Conservation (phyloP, 129 eudicot genomes). For the Helianthus annuus region DNA sequence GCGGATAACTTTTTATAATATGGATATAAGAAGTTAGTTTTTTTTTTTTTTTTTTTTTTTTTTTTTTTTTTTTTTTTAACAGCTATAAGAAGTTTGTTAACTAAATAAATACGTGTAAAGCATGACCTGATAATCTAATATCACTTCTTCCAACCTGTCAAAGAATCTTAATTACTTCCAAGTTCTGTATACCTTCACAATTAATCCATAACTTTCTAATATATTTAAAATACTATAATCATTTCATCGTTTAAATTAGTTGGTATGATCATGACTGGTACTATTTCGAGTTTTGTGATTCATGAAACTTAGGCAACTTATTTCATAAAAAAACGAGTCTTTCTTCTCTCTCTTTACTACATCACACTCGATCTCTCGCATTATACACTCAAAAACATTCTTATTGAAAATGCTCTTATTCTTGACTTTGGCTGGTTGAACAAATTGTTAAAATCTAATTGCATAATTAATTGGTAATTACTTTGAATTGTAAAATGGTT, state of each 20-base stretch:
- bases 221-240: not conserved
- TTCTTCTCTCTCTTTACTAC: too few species aligned
- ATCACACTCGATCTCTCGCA: too few species aligned
- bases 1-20: not conserved
- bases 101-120: not conserved
- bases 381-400: too few species aligned
- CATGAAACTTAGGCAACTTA: too few species aligned
- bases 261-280: not conserved
- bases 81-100: slow-evolving; percentile 15
- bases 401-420: too few species aligned
- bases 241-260: not conserved
- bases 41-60: not conserved
- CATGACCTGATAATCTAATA: slow-evolving; percentile 3
- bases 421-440: too few species aligned
- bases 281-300: too few species aligned
- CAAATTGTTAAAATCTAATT: too few species aligned
- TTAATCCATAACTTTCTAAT: not conserved
- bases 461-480: too few species aligned
- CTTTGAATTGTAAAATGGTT: too few species aligned
- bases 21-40: slow-evolving; percentile 11
- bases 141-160: slow-evolving; percentile 16
- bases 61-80: too few species aligned
- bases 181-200: not conserved
- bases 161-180: slow-evolving; percentile 7
- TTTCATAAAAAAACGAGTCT: too few species aligned